Evolutionary conservation across 768 basidiomycete genomes (phyloP).

Genomic region (Mycena leptocephala): DNA sequence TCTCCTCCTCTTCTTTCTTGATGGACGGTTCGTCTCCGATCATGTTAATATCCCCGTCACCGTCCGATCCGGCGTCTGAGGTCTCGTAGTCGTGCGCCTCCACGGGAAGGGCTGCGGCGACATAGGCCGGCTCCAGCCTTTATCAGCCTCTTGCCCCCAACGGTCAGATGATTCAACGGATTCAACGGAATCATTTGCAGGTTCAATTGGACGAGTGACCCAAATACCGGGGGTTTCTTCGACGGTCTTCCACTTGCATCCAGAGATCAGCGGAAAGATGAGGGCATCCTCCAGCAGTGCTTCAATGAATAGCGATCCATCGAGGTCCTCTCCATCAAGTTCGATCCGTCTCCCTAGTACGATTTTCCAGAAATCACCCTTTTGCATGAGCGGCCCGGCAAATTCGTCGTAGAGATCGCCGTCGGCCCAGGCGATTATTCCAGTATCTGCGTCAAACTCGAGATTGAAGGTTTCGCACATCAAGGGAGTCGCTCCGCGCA

Average conservation of each 20-base stretch:
- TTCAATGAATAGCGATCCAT: conserved; percentile 54
- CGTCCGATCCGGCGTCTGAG: not conserved
- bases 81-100: conserved; percentile 8
- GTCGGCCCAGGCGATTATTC: conserved; percentile 57
- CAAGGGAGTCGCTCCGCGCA: conserved; percentile 51
- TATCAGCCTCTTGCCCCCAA: not conserved
- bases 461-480: conserved; percentile 59
- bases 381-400: conserved; percentile 50
- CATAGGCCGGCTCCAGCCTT: not conserved
- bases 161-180: not conserved
- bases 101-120: not conserved
- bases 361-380: conserved; percentile 57
- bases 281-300: conserved; percentile 51
- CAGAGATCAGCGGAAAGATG: conserved; percentile 38
- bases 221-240: conserved; percentile 49
- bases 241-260: conserved; percentile 48
- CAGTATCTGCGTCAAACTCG: conserved; percentile 42
- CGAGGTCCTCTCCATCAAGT: conserved; percentile 53
- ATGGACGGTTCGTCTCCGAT: not conserved
- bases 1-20: not conserved
- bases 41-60: conserved; percentile 22
- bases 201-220: conserved; percentile 44
- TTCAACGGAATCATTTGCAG: not conserved
- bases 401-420: conserved; percentile 50
- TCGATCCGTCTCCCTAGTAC: conserved; percentile 54